Evolutionary conservation across 176 grass and related monocot species (phyloP).

Genomic region (Bonia amplexicaulis): DNA sequence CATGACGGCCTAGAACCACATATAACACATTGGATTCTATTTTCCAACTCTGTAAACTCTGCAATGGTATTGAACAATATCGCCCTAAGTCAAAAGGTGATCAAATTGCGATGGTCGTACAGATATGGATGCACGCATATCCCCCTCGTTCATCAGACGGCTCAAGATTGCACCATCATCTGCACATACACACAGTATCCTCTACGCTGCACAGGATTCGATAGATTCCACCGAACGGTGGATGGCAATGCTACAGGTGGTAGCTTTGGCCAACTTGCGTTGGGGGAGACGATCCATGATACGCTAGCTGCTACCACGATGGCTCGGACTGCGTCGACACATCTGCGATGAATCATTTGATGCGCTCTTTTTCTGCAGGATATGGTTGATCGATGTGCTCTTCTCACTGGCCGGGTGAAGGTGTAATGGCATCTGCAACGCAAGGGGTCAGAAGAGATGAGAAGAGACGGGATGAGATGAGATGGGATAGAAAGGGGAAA

Average conservation of each 20-base stretch:
- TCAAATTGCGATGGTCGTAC: neutral
- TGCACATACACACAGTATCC: neutral
- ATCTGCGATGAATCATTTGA: neutral
- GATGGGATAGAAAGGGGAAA: conserved; percentile 40
- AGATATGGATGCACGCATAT: neutral
- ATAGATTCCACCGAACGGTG: neutral
- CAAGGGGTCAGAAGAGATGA: neutral
- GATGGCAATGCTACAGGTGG: neutral
- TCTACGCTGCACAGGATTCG: neutral
- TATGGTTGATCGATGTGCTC: neutral
- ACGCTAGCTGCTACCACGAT: neutral
- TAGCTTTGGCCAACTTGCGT: neutral
- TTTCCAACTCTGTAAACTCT: too few species aligned
- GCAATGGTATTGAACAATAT: too few species aligned
- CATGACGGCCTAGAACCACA: too few species aligned
- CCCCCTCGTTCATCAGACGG: neutral
- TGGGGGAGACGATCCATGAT: neutral
- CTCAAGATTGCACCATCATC: neutral
- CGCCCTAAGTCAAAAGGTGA: neutral
- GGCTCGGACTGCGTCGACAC: neutral
- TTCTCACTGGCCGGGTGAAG: neutral
- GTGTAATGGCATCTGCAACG: neutral
- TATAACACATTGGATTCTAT: too few species aligned
- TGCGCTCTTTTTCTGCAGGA: neutral
- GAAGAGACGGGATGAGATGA: neutral